Evolutionary conservation across 352 stramenopile species (phyloP).

Genomic region (Globisporangium lucens): DNA sequence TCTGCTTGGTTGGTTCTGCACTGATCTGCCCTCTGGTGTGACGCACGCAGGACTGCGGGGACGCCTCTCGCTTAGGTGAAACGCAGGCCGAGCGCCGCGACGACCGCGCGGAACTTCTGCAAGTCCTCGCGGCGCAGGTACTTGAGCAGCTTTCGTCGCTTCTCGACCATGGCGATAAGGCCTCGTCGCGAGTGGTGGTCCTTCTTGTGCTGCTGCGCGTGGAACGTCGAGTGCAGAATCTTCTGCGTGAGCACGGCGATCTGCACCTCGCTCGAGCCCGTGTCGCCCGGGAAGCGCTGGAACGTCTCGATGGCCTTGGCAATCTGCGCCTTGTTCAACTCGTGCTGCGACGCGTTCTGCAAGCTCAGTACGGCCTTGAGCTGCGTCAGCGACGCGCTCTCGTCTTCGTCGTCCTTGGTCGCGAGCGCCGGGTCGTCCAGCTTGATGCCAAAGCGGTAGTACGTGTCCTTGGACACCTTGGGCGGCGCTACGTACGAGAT

Average conservation of each 20-base stretch:
- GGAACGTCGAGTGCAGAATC: conserved; percentile 72
- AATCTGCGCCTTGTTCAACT: conserved; percentile 82
- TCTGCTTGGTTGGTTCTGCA: background rate
- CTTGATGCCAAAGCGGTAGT: conserved; percentile 64
- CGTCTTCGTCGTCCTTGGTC: conserved; percentile 31
- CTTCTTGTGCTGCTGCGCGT: conserved; percentile 82
- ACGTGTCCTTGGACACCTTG: conserved; percentile 45
- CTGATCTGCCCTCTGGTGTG: background rate
- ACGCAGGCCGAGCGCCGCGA: conserved; percentile 70
- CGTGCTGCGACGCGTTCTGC: conserved; percentile 73
- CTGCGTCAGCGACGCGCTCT: conserved; percentile 35
- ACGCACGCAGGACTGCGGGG: background rate
- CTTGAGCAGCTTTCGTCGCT: conserved; percentile 84
- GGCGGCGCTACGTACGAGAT: conserved; percentile 69
- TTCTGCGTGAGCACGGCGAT: conserved; percentile 85
- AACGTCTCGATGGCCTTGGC: conserved; percentile 80
- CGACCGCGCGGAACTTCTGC: conserved; percentile 74
- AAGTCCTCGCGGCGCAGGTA: conserved; percentile 82
- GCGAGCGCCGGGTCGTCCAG: conserved; percentile 43
- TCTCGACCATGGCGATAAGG: conserved; percentile 83
- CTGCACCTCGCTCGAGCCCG: conserved; percentile 83
- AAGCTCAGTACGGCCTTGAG: conserved; percentile 74
- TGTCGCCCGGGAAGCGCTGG: conserved; percentile 84
- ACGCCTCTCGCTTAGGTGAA: conserved; percentile 54
- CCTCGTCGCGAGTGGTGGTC: conserved; percentile 85